A percentile compares a stretch with the other conserved stretches of the same genome.
phyloP scores from a whole-genome alignment of 1,284 basidiomycete genomes.

The Naganishia cerealis region DNA sequence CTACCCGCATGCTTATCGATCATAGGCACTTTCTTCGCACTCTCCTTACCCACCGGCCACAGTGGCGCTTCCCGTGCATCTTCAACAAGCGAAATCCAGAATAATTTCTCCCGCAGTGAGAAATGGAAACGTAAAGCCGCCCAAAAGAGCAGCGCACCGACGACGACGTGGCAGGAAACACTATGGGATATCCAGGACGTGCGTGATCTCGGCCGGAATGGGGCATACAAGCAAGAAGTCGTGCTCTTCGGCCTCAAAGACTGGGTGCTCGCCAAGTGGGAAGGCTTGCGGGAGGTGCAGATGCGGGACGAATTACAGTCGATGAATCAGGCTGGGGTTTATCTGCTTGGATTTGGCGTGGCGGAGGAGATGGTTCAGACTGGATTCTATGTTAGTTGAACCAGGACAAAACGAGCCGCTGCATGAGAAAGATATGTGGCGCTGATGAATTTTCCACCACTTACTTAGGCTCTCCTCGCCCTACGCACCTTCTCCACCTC shows the following conservation, averaged over 20 bases:
- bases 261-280: conserved; percentile 76
- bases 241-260: conserved; percentile 74
- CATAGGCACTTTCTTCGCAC: conserved; percentile 65
- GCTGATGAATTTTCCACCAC: not conserved
- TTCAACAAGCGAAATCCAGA: not conserved
- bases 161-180: conserved; percentile 51
- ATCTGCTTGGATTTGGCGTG: conserved; percentile 34
- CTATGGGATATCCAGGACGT: conserved; percentile 53
- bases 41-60: conserved; percentile 63
- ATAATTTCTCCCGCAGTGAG: conserved; percentile 2
- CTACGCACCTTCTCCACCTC: conserved; percentile 66
- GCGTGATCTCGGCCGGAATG: conserved; percentile 67
- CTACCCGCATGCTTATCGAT: conserved; percentile 70
- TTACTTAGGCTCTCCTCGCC: conserved; percentile 61
- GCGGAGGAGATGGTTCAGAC: conserved; percentile 35
- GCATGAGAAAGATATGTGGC: not conserved
- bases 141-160: conserved; percentile 32
- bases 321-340: conserved; percentile 17
- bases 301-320: conserved; percentile 24
- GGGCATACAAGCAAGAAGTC: conserved; percentile 69
- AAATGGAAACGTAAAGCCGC: conserved; percentile 45
- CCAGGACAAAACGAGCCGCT: not conserved
- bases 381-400: conserved; percentile 37
- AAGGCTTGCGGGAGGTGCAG: conserved; percentile 40
- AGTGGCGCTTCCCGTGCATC: conserved; percentile 3